Percentiles rank a stretch among this genome's conserved stretches.
Conservation (phyloP, 371 early-diverging fungal genomes). For the Blakeslea trispora region DNA sequence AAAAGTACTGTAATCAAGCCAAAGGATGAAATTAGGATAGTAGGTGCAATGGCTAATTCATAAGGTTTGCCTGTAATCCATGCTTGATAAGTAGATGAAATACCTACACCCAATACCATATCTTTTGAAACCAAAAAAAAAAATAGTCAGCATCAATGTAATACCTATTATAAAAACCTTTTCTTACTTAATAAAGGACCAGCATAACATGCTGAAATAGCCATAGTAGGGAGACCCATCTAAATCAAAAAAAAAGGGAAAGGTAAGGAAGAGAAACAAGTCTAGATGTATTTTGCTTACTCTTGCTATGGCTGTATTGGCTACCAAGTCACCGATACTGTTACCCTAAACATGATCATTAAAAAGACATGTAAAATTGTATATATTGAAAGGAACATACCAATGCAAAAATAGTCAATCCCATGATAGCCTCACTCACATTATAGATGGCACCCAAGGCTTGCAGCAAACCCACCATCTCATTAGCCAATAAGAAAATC, state of each 20-base stretch:
- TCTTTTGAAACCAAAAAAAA: too few species aligned
- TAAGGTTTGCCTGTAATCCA: constrained; percentile 45
- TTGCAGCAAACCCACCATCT: constrained; percentile 79
- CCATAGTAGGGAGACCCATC: constrained; percentile 87
- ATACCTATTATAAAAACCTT: too few species aligned
- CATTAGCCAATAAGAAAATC: constrained; percentile 80
- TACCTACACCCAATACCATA: constrained; percentile 78
- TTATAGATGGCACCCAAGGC: constrained; percentile 73
- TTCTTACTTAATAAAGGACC: constrained; percentile 79
- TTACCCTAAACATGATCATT: constrained; percentile 57
- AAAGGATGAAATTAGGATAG: constrained; percentile 54
- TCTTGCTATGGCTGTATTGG: constrained; percentile 83
- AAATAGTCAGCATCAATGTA: too few species aligned
- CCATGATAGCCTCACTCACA: constrained; percentile 81
- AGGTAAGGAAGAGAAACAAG: too few species aligned
- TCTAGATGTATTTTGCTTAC: too few species aligned
- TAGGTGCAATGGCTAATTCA: constrained; percentile 53
- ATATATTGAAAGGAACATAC: too few species aligned
- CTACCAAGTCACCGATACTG: constrained; percentile 81
- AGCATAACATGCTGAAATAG: constrained; percentile 83
- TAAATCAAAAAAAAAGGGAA: too few species aligned
- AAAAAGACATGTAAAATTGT: too few species aligned
- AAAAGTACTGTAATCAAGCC: constrained; percentile 57
- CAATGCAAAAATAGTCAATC: constrained; percentile 82
- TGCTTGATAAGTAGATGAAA: constrained; percentile 62